Evolutionary conservation across 2,329 filamentous ascomycete species (phyloP).

Genomic region (Capronia americana): DNA sequence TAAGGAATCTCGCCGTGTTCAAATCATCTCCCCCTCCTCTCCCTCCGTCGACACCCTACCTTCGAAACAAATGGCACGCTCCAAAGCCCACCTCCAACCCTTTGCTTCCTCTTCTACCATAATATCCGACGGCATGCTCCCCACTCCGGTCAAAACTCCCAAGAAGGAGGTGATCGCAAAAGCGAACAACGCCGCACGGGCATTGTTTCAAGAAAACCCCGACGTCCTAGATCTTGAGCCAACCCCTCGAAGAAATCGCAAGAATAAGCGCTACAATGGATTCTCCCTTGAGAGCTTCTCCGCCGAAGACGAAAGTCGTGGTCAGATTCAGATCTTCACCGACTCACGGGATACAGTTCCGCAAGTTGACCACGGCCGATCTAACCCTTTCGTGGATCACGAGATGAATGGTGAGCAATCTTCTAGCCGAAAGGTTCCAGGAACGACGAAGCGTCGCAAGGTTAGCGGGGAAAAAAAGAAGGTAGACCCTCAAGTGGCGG

Average conservation of each 20-base stretch:
- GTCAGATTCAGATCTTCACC: conserved; percentile 64
- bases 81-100: conserved; percentile 39
- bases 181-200: conserved; percentile 58
- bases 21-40: conserved; percentile 37
- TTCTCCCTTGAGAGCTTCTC: conserved; percentile 55
- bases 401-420: conserved; percentile 47
- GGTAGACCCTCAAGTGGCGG: conserved; percentile 53
- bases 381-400: conserved; percentile 62
- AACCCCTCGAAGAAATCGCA: conserved; percentile 55
- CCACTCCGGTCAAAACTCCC: conserved; percentile 68
- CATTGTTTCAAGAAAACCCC: conserved; percentile 58
- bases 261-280: conserved; percentile 53
- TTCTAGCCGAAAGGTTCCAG: conserved; percentile 39
- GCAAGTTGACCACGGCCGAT: conserved; percentile 55
- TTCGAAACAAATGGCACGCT: conserved; percentile 33
- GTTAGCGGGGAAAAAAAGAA: conserved; percentile 37
- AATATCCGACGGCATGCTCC: conserved; percentile 57
- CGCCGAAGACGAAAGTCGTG: conserved; percentile 36
- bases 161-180: conserved; percentile 59
- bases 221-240: conserved; percentile 54
- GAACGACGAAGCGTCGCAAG: conserved; percentile 49
- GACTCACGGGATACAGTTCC: conserved; percentile 68
- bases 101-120: conserved; percentile 41
- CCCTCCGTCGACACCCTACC: conserved; percentile 35
- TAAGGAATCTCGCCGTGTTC: conserved; percentile 33